These are phyloP conservation scores for Plenodomus biglobosus DNA, from an alignment of 2,329 filamentous ascomycete genomes.

Conservation along the genomic window DNA sequence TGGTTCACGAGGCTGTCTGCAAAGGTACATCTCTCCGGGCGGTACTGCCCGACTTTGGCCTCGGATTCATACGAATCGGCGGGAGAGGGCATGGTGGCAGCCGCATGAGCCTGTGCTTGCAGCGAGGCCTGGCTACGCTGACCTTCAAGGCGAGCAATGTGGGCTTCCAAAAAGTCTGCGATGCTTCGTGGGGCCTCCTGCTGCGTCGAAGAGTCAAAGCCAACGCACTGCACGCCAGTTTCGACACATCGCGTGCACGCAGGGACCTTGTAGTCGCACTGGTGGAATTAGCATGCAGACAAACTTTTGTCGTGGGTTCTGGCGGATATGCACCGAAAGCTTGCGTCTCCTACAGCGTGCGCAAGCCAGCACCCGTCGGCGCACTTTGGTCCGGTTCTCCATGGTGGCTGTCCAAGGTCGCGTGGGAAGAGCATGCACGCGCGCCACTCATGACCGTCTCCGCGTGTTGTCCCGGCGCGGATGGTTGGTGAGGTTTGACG, in stretches of 20 bases:
- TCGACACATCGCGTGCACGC: constrained; percentile 39
- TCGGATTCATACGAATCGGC: constrained; percentile 27
- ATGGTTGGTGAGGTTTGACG: constrained; percentile 13
- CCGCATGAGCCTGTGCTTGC: constrained; percentile 16
- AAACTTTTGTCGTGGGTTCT: constrained; percentile 6
- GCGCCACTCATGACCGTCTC: constrained; percentile 26
- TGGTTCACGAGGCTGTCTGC: constrained; percentile 37
- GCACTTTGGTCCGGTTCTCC: constrained; percentile 40
- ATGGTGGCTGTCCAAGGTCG: constrained; percentile 21
- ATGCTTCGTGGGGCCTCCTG: constrained; percentile 38
- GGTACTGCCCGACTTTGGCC: constrained; percentile 10
- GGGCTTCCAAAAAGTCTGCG: constrained; percentile 37
- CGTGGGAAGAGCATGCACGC: constrained; percentile 13
- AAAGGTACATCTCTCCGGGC: constrained; percentile 30
- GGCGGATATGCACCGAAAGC: constrained; percentile 31
- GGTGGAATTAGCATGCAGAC: constrained; percentile 17
- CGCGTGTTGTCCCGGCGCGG: constrained; percentile 1
- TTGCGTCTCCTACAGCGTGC: constrained; percentile 41
- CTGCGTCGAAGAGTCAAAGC: constrained; percentile 41
- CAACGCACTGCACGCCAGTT: constrained; percentile 35
- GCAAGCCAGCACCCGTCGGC: constrained; percentile 40
- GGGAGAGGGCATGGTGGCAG: constrained; percentile 28
- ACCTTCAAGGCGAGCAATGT: constrained; percentile 33
- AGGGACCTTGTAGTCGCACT: constrained; percentile 43
- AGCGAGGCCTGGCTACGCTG: constrained; percentile 17